Evolutionary conservation across 345 rosid genomes (phyloP).

Genomic region (Citrus trifoliata): DNA sequence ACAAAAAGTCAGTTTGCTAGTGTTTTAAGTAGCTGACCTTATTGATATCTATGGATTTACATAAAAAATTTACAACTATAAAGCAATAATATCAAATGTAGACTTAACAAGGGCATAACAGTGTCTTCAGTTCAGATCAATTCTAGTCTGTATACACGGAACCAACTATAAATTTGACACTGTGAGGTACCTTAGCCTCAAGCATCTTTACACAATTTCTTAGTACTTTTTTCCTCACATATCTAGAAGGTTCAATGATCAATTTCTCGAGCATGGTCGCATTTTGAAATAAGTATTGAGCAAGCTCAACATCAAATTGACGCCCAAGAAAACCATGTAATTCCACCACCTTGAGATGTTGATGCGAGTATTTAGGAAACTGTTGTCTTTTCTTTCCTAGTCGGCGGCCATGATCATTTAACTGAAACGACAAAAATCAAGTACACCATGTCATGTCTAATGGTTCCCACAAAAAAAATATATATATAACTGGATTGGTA

Average conservation of each 20-base stretch:
- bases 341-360: constrained; percentile 2
- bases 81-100: too few relatives aligned
- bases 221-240: neutral
- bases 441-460: neutral
- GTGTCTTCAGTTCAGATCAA: too few relatives aligned
- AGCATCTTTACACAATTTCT: neutral
- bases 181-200: neutral
- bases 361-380: neutral
- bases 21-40: too few relatives aligned
- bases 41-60: too few relatives aligned
- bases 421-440: neutral
- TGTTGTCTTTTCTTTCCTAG: neutral
- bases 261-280: neutral
- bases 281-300: neutral
- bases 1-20: too few relatives aligned
- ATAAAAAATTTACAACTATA: too few relatives aligned
- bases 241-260: neutral
- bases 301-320: neutral
- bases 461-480: too few relatives aligned
- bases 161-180: neutral
- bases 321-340: constrained; percentile 2
- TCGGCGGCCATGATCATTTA: neutral
- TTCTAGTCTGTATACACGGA: neutral
- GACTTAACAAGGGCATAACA: too few relatives aligned
- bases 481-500: neutral